Evolutionary conservation across 345 rosid genomes (phyloP), one percentile per base, ranked within the genome.

Genomic region (Corchorus capsularis): DNA sequence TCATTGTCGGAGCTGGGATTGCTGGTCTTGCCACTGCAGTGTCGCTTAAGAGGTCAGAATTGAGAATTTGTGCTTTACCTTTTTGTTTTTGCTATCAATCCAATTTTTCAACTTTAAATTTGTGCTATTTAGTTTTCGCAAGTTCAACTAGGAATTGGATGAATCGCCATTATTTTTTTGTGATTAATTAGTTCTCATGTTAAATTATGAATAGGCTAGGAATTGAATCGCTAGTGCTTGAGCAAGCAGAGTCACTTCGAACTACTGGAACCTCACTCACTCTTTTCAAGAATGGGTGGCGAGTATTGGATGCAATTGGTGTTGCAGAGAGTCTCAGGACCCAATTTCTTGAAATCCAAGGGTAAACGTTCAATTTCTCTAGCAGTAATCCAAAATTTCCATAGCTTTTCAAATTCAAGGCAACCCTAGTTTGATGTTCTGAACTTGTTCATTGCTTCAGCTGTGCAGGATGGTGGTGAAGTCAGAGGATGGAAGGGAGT

Each of bases 231-330:
- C 63, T 88, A 80, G 96, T 95, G 85, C 83, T 95, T 68, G 99
- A 95, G 86, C 97, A 93, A 70, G 87, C 94, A 16, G 98, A 87
- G 70, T 91, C 99, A 15, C 95, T 95, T 70, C 82, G 94, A 79
- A 93, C 96, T 4, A 86, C 93, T 17, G 99, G 98, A 80, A 86
- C 96, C 63, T 95, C 99, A 19, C 87, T 95, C 63, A 93, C 99
- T 12, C 93, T 93, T 32, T 93, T 93, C 85, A 93, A 95, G 88
- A 95, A 95, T 62, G 99, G 99, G 16, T 95, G 99, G 98, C 81
- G 94, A 49, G 97, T 95, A 14, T 86, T 93, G 82, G 98, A 93
- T 77, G 93, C 93, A 1, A 86, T 95, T 35, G 96, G 97, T 6
- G 89, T 95, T 17, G 99, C 89, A 11, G 82, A 83, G 69, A 87